phyloP scores from a whole-genome alignment of 495 filamentous ascomycete genomes.

The Podospora pseudoanserina region DNA sequence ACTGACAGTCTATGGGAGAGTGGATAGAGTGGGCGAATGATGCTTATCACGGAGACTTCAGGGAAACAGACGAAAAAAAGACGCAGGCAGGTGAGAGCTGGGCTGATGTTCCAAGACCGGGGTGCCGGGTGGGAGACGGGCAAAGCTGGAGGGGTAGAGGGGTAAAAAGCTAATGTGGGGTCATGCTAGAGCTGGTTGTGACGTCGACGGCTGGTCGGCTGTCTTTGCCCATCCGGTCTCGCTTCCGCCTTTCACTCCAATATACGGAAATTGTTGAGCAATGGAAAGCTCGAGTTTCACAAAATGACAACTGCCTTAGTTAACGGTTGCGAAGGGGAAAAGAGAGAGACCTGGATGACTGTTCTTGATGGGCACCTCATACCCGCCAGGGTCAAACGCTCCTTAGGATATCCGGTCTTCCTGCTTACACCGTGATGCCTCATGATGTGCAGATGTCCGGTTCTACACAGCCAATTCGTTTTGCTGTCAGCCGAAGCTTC shows the following conservation, averaged over 20 bases:
- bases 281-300: neutral
- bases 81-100: conserved; percentile 29
- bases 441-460: neutral
- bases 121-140: neutral
- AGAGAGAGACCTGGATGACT: too few species aligned
- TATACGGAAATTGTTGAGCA: neutral
- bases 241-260: neutral
- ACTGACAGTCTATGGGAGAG: conserved; percentile 14
- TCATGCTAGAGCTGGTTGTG: conserved; percentile 30
- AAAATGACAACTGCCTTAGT: too few species aligned
- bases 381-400: too few species aligned
- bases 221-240: conserved; percentile 3
- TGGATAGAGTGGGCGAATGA: neutral
- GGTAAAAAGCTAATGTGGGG: conserved; percentile 17
- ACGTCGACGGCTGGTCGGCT: conserved; percentile 33
- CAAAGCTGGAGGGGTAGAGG: conserved; percentile 28
- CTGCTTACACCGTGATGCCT: too few species aligned
- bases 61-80: neutral
- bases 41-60: conserved; percentile 1
- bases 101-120: conserved; percentile 11
- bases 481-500: neutral
- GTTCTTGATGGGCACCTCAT: too few species aligned
- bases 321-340: too few species aligned
- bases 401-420: too few species aligned
- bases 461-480: neutral